Evolutionary conservation across 148 eudicot genomes (phyloP), one percentile per base, ranked within the genome.

Genomic region (Pharnaceum exiguum): DNA sequence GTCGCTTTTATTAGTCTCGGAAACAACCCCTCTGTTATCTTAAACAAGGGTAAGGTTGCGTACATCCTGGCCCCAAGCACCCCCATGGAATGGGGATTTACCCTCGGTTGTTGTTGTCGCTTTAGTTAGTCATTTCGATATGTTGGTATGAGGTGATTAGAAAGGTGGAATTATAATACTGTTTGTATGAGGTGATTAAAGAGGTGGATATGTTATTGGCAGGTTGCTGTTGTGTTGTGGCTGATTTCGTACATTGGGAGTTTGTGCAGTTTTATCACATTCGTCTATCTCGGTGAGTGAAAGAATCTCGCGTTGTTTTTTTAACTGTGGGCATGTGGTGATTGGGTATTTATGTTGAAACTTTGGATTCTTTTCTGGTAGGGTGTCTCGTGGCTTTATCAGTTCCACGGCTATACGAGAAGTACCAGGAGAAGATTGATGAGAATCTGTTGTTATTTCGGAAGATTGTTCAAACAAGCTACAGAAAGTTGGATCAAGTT

Each of bases 301-400:
- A 17, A 12, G 13, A 7, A 2, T 44, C 12, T 54, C 36, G 38
- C 18, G 31, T 43, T 62, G 15, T 32, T 43, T 25, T 17, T 32
- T 31, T 13, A 21, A 12, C 3, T 5, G 44, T 12, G 36, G 43
- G 22, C 10, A 21, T 60, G 46, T 25, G 9, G 37, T 44, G 10
- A 58, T 35, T 57, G 55, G 36, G 42, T 58, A 54, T 52, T 50
- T 57, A 38, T n/a, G 17, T 28, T 18, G 46, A 51, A n/a, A n/a
- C n/a, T n/a, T n/a, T n/a, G n/a, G n/a, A n/a, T n/a, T n/a, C n/a
- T 47, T 37, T 45, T 53, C 27, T 56, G 33, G 27, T 72, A 93
- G 96, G 90, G 21, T 50, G 74, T 63, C 85, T 93, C 69, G 76
- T 93, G 33, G 66, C 95, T 64, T 55, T 93, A 56, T 83, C 91